Conservation (phyloP, 2,329 filamentous ascomycete genomes). For the Setomelanomma holmii region DNA sequence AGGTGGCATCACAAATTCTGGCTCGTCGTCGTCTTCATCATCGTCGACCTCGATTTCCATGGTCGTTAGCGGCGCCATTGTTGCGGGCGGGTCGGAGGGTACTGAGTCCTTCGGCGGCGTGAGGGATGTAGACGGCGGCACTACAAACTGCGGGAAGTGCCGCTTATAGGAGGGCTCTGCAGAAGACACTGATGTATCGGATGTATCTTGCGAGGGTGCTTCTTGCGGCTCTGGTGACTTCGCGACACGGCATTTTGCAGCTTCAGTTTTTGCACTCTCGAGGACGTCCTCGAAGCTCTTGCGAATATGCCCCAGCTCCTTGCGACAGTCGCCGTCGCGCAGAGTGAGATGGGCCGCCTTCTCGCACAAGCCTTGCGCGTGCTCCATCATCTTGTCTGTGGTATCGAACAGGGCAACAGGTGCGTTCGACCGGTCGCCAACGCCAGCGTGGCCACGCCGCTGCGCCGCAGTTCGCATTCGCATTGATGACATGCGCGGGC, state of each 20-base stretch:
- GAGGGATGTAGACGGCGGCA: constrained; percentile 9
- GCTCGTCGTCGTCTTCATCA: constrained; percentile 41
- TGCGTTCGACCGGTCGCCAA: constrained; percentile 15
- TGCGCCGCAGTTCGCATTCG: constrained; percentile 31
- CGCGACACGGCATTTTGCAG: constrained; percentile 29
- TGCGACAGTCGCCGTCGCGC: constrained; percentile 83
- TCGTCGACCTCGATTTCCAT: constrained; percentile 48
- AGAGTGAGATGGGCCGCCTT: constrained; percentile 87
- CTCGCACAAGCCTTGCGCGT: constrained; percentile 82
- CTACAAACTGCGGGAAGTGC: constrained; percentile 20
- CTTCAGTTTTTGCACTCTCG: constrained; percentile 60
- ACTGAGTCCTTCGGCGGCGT: constrained; percentile 12
- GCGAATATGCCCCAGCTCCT: constrained; percentile 75
- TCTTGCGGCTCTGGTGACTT: constrained; percentile 19
- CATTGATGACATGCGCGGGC: constrained; percentile 43
- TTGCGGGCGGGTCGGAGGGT: constrained; percentile 6
- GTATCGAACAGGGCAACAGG: constrained; percentile 60
- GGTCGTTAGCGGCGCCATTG: constrained; percentile 20
- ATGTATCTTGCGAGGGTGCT: constrained; percentile 21
- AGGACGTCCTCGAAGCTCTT: constrained; percentile 69
- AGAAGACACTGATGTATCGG: constrained; percentile 24
- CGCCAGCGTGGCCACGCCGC: constrained; percentile 14
- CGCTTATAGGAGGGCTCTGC: constrained; percentile 20
- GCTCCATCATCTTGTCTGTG: constrained; percentile 79
- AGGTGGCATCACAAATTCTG: constrained; percentile 46